Conservation (phyloP, 2,329 filamentous ascomycete species). For the Diaporthe citri region DNA sequence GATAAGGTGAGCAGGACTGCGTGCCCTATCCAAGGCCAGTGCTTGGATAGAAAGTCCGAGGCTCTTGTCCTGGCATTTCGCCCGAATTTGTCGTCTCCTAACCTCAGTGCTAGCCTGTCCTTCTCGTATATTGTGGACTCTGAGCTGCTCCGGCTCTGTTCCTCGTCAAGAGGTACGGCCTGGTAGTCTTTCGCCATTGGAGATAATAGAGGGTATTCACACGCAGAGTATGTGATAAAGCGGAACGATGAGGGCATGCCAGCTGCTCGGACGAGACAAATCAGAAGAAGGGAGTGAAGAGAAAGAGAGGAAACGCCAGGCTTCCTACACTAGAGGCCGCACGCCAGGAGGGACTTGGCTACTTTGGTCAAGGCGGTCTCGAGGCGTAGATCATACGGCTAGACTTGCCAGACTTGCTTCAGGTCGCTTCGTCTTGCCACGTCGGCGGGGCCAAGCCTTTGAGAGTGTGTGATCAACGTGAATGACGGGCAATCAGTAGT, state of each 20-base stretch:
- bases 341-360: not conserved
- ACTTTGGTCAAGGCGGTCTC: not conserved
- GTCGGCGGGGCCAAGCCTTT: constrained; percentile 28
- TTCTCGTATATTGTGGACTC: constrained; percentile 42
- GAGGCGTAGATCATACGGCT: constrained; percentile 12
- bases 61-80: constrained; percentile 33
- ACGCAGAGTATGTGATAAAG: constrained; percentile 31
- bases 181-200: constrained; percentile 53
- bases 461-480: constrained; percentile 24
- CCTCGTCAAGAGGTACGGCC: constrained; percentile 53
- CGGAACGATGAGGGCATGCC: constrained; percentile 33
- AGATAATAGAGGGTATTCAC: constrained; percentile 34
- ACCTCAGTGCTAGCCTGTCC: constrained; percentile 32
- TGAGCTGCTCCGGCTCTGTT: constrained; percentile 46
- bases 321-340: not conserved
- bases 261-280: constrained; percentile 38
- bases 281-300: not conserved
- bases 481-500: constrained; percentile 26
- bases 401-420: constrained; percentile 17
- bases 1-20: constrained; percentile 55
- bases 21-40: constrained; percentile 57
- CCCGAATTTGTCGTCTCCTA: constrained; percentile 31
- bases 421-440: constrained; percentile 4
- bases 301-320: constrained; percentile 3
- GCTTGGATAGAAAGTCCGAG: constrained; percentile 36